Evolutionary conservation across 1,139 yeast genomes (phyloP), one percentile per base, ranked within the genome.

Genomic region (Suhomyces bolitotheri): DNA sequence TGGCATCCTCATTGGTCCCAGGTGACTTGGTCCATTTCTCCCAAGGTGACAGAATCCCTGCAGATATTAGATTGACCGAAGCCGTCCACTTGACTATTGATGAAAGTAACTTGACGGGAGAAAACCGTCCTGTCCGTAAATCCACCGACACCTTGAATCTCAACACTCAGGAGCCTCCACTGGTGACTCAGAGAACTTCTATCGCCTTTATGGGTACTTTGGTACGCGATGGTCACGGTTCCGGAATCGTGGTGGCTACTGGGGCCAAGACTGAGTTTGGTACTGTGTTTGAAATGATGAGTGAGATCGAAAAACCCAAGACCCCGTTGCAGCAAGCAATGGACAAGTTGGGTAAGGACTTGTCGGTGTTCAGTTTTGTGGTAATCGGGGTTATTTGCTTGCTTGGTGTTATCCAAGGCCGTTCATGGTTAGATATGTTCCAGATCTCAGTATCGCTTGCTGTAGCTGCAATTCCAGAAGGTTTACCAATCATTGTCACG

Each of bases 401-500:
- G 20, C 72, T 90, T 49, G 98, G 97, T 39, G 73, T 92, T 15
- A 38, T 86, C 33, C 96, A 90, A 65, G 97, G 97, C 33, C 82
- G 95, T 44, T 75, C 86, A 7, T 88, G 96, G 96, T 71, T 92
- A 41, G 97, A 90, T 45, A 92, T 92, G 96, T 90, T 92, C 63
- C 96, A 92, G 57, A 89, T 92, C 42, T 87, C 96, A 2, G 97
- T 92, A 8, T 88, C 96, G 3, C 71, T 92, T 45, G 97, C 97
- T 1, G 97, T 92, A 10, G 98, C 98, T 31, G 97, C 97, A 2
- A 90, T 92, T 48, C 98, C 98, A 4, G 98, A 92, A 62, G 97
- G 97, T 38, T 73, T 92, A 46, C 97, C 97, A 0, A 90, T 92
- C 52, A 90, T 92, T 56, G 97, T 92, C 28, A 90, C 97, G 4